A percentile compares a stretch with the other conserved stretches of the same genome.
Evolutionary conservation across 2,329 filamentous ascomycete species (phyloP).

Genomic region (Diaporthe ilicicola): DNA sequence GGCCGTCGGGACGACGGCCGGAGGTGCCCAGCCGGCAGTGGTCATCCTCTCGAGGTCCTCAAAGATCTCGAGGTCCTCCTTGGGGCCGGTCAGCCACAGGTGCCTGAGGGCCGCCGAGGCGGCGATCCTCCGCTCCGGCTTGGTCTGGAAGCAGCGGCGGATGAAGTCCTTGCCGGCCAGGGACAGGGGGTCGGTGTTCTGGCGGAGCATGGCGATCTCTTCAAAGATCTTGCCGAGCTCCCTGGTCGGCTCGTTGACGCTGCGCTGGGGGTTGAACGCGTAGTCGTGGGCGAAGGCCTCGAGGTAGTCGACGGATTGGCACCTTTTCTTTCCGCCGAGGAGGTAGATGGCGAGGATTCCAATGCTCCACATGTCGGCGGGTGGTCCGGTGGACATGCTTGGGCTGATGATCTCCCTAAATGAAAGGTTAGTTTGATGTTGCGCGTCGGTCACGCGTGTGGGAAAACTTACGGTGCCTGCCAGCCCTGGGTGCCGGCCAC

Average conservation of each 20-base stretch:
- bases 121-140: constrained; percentile 44
- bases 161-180: constrained; percentile 43
- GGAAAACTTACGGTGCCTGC: constrained; percentile 57
- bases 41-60: constrained; percentile 29
- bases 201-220: constrained; percentile 5
- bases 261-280: constrained; percentile 30
- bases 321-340: constrained; percentile 37
- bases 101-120: constrained; percentile 45
- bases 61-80: constrained; percentile 31
- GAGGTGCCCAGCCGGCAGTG: constrained; percentile 33
- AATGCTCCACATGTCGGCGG: constrained; percentile 62
- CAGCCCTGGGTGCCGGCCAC: constrained; percentile 56
- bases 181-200: constrained; percentile 35
- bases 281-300: constrained; percentile 2
- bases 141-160: constrained; percentile 43
- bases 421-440: constrained; percentile 7
- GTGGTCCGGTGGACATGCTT: constrained; percentile 42
- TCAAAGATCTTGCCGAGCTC: constrained; percentile 26
- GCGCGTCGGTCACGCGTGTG: too few relatives aligned
- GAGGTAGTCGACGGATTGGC: constrained; percentile 32
- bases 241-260: constrained; percentile 35
- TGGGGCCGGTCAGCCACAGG: constrained; percentile 45
- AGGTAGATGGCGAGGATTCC: constrained; percentile 54
- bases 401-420: constrained; percentile 50
- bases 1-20: neutral